Conservation (phyloP, 495 filamentous ascomycete species). For the Filosporella fistucella region DNA sequence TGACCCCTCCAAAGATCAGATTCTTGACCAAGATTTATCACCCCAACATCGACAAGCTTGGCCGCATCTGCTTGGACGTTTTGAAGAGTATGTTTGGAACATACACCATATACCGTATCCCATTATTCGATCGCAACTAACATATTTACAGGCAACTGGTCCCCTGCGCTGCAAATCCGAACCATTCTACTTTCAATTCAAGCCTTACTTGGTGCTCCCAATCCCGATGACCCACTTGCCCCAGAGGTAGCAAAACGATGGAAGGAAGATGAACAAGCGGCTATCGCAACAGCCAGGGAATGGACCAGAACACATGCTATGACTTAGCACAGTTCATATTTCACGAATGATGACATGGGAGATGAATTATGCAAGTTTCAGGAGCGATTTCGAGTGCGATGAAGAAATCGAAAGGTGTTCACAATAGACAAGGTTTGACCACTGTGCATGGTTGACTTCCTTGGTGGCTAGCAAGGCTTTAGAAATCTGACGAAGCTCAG, state of each 20-base stretch:
- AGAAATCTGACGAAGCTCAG: too few species aligned
- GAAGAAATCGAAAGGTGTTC: too few species aligned
- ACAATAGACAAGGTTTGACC: too few species aligned
- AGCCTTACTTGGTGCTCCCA: slow-evolving; percentile 90
- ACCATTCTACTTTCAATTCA: slow-evolving; percentile 98
- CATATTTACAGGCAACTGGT: slow-evolving; percentile 86
- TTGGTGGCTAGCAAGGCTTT: too few species aligned
- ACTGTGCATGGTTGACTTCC: too few species aligned
- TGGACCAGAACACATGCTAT: slow-evolving; percentile 83
- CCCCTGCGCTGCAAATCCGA: slow-evolving; percentile 93
- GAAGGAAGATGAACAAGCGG: slow-evolving; percentile 91
- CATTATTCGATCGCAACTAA: too few species aligned
- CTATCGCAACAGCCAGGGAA: slow-evolving; percentile 83
- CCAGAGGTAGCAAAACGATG: slow-evolving; percentile 97
- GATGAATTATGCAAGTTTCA: too few species aligned
- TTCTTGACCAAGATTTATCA: slow-evolving; percentile 99
- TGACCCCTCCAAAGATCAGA: slow-evolving; percentile 97
- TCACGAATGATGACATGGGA: too few species aligned
- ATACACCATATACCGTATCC: too few species aligned
- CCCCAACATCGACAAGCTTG: slow-evolving; percentile 96
- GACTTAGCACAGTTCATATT: too few species aligned
- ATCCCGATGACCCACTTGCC: slow-evolving; percentile 94
- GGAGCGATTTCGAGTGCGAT: too few species aligned
- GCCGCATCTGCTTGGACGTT: slow-evolving; percentile 95
- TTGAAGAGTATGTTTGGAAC: slow-evolving; percentile 84